phyloP scores from a whole-genome alignment of 148 eudicot genomes.

The Cornus florida region DNA sequence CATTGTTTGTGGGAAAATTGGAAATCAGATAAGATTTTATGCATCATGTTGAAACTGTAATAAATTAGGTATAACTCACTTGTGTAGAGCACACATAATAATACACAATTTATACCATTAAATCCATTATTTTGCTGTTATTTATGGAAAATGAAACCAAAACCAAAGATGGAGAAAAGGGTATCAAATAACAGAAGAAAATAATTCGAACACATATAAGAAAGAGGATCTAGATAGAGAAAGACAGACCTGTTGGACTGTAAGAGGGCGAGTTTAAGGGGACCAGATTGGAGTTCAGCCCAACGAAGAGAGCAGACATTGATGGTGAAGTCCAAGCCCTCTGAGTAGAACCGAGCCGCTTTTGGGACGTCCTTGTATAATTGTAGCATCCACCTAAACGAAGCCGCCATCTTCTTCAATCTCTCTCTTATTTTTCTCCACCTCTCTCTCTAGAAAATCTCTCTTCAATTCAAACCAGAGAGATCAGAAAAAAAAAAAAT shows the following conservation, averaged over 20 bases:
- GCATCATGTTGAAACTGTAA: too few relatives aligned
- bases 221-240: background rate
- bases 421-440: too few relatives aligned
- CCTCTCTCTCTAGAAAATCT: too few relatives aligned
- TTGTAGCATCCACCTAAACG: slow-evolving; percentile 86
- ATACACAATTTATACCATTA: background rate
- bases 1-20: too few relatives aligned
- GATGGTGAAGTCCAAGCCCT: slow-evolving; percentile 75
- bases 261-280: slow-evolving; percentile 82
- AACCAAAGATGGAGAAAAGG: background rate
- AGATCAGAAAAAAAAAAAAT: too few relatives aligned
- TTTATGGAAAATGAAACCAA: background rate
- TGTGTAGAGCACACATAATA: background rate
- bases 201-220: background rate
- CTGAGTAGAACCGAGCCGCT: slow-evolving; percentile 82
- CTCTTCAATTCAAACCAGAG: too few relatives aligned
- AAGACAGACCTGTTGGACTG: slow-evolving; percentile 56
- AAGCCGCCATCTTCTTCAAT: slow-evolving; percentile 35
- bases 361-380: slow-evolving; percentile 93
- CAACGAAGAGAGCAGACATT: slow-evolving; percentile 90
- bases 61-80: too few relatives aligned
- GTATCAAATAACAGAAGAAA: background rate
- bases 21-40: too few relatives aligned
- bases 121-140: background rate
- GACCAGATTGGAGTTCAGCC: slow-evolving; percentile 84